Base-by-base conservation (phyloP, 139 green algal species). In the Zygnema circumcarinatum region DNA sequence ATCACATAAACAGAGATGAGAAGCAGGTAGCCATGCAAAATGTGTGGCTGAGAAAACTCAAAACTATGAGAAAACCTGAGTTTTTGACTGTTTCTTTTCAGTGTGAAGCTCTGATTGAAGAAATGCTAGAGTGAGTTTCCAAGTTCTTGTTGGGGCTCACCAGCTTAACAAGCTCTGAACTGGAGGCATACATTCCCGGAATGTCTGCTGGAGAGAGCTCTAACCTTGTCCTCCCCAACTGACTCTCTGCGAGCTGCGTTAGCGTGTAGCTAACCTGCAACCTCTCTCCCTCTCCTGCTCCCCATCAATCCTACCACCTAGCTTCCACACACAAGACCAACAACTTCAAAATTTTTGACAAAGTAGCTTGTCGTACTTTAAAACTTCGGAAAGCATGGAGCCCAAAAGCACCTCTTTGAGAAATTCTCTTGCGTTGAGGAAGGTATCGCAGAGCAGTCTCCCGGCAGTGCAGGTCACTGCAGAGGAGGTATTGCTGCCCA, bases 361-460 rank as follows among this genome's bases (percentile, higher is more conserved):
- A n/a, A n/a, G n/a, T n/a, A n/a, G n/a, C n/a, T n/a, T n/a, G n/a
- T n/a, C n/a, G n/a, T n/a, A n/a, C n/a, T n/a, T n/a, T n/a, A n/a
- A n/a, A n/a, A n/a, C n/a, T n/a, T n/a, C n/a, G n/a, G n/a, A n/a
- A n/a, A n/a, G n/a, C n/a, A n/a, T n/a, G n/a, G n/a, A n/a, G n/a
- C n/a, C n/a, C n/a, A 62, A 16, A 62, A 16, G 16, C 35, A 98
- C 95, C 53, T 79, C 88, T 91, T 98, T 95, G 73, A 99, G 93
- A 52, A 98, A 91, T 93, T 99, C 97, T 1, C 95, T 90, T 0
- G 96, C 94, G 69, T 88, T 85, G 53, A 99, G 90, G 90, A 98
- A 99, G 22, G 97, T 99, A 94, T 99, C 97, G 84, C 95, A 98
- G 79, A 99, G 89, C 83, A 99, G 93, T 32, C 97, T 93, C 35